Conservation (phyloP, 805 yeast species). For the Ogataea paradorogensis region DNA sequence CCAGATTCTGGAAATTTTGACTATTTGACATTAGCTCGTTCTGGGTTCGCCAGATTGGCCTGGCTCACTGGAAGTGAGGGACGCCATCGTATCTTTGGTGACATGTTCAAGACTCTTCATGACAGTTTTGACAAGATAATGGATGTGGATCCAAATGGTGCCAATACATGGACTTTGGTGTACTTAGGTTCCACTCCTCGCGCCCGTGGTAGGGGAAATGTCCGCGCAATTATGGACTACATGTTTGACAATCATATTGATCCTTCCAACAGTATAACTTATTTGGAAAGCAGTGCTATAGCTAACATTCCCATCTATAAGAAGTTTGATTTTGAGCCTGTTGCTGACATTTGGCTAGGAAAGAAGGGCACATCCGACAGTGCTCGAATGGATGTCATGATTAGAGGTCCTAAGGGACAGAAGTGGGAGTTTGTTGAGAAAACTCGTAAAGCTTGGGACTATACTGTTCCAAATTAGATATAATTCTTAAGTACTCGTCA, state of each 20-base stretch:
- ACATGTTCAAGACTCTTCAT: constrained; percentile 50
- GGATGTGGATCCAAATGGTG: constrained; percentile 34
- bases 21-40: constrained; percentile 45
- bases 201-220: constrained; percentile 59
- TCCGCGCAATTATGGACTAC: constrained; percentile 45
- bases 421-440: constrained; percentile 29
- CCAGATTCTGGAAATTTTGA: constrained; percentile 44
- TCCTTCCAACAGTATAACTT: constrained; percentile 37
- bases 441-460: constrained; percentile 25
- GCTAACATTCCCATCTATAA: constrained; percentile 51
- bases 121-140: constrained; percentile 45
- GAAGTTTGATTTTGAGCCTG: constrained; percentile 48
- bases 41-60: constrained; percentile 53
- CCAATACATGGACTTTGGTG: constrained; percentile 33
- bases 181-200: constrained; percentile 36
- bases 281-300: constrained; percentile 48
- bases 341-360: constrained; percentile 46
- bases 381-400: constrained; percentile 40
- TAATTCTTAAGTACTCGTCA: not conserved
- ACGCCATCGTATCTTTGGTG: constrained; percentile 46
- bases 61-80: constrained; percentile 47
- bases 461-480: constrained; percentile 26
- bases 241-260: constrained; percentile 48
- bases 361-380: constrained; percentile 28
- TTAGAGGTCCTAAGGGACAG: constrained; percentile 34